Conservation (phyloP, 768 basidiomycete species). For the Gyrodon lividus region DNA sequence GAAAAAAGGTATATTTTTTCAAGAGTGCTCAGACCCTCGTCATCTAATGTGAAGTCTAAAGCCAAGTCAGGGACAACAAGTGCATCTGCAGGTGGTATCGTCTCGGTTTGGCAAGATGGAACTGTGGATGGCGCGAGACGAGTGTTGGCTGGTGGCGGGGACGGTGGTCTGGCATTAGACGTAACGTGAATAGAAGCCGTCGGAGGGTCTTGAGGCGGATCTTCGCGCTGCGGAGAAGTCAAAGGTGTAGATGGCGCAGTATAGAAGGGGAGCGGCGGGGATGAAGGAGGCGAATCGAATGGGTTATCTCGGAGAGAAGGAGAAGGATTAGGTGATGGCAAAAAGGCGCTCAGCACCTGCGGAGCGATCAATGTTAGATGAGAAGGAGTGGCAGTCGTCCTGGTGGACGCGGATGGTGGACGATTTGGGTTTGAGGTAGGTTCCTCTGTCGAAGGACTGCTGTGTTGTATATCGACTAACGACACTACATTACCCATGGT, state of each 20-base stretch:
- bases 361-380: constrained; percentile 35
- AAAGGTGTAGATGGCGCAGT: constrained; percentile 50
- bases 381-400: constrained; percentile 27
- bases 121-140: constrained; percentile 22
- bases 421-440: constrained; percentile 2
- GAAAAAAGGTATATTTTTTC: constrained; percentile 93
- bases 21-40: constrained; percentile 78
- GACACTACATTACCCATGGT: constrained; percentile 35
- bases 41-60: constrained; percentile 55
- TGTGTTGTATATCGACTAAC: constrained; percentile 27
- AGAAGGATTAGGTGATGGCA: constrained; percentile 32
- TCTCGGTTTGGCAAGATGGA: constrained; percentile 28
- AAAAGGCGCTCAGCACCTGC: constrained; percentile 31
- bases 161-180: constrained; percentile 18
- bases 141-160: constrained; percentile 25
- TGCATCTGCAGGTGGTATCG: constrained; percentile 25
- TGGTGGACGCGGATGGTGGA: constrained; percentile 9
- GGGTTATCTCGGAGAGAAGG: constrained; percentile 37
- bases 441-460: constrained; percentile 17
- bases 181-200: constrained; percentile 19
- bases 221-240: constrained; percentile 40
- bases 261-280: constrained; percentile 42
- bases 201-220: constrained; percentile 25
- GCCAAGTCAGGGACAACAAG: constrained; percentile 30
- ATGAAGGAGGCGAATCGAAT: constrained; percentile 36